Conservation (phyloP, 2,329 filamentous ascomycete genomes). For the Aspergillus floridensis region DNA sequence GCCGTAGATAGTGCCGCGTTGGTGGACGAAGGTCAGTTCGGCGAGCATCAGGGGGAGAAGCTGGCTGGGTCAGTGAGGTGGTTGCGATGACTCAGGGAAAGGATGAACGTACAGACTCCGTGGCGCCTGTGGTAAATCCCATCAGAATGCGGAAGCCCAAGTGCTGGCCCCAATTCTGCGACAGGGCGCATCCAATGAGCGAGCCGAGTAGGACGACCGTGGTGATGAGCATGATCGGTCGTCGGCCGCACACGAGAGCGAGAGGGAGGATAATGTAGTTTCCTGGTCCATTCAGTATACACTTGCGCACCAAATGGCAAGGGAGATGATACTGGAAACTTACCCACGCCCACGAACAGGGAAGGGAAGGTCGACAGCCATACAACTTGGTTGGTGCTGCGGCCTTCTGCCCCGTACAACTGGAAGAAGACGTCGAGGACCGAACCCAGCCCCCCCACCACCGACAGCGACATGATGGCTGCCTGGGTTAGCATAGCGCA, state of each 20-base stretch:
- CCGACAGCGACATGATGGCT: conserved; percentile 28
- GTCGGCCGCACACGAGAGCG: conserved; percentile 39
- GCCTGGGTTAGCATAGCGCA: not conserved
- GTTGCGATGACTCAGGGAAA: not conserved
- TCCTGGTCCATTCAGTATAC: conserved; percentile 11
- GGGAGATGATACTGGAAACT: not conserved
- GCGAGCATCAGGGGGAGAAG: conserved; percentile 41
- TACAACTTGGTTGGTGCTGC: conserved; percentile 30
- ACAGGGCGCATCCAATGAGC: conserved; percentile 35
- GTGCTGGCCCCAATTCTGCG: conserved; percentile 36
- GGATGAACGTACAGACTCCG: conserved; percentile 30
- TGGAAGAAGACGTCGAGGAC: conserved; percentile 36
- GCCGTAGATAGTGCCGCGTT: conserved; percentile 37
- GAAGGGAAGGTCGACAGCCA: conserved; percentile 40
- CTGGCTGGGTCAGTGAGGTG: conserved; percentile 3
- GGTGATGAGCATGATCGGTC: conserved; percentile 36
- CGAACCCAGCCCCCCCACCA: conserved; percentile 28
- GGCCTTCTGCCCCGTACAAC: conserved; percentile 28
- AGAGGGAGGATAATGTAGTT: conserved; percentile 42
- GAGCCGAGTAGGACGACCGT: conserved; percentile 32
- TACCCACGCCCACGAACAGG: conserved; percentile 42
- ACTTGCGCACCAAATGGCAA: not conserved
- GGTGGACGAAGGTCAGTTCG: conserved; percentile 43
- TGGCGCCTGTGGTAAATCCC: conserved; percentile 40
- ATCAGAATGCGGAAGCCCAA: conserved; percentile 38